Evolutionary conservation across 2,329 filamentous ascomycete species (phyloP).

Genomic region (Esteya vermicola): DNA sequence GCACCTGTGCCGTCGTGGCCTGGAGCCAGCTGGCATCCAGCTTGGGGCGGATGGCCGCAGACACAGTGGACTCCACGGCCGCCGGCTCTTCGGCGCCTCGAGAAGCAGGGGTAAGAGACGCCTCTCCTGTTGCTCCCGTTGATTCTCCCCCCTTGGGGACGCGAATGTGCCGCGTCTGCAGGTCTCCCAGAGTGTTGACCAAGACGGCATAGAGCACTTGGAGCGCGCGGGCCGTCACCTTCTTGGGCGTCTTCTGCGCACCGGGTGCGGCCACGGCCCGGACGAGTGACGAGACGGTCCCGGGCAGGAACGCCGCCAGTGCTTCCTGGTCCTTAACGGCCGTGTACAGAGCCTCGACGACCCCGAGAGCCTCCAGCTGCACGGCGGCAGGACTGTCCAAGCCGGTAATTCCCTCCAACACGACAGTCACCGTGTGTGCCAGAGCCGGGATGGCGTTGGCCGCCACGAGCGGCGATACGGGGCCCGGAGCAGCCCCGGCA

Average conservation of each 20-base stretch:
- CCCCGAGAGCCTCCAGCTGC: slow-evolving; percentile 54
- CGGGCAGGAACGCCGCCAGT: slow-evolving; percentile 74
- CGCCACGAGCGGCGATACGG: slow-evolving; percentile 30
- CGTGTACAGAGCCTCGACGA: slow-evolving; percentile 46
- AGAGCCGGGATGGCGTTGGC: slow-evolving; percentile 58
- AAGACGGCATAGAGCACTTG: slow-evolving; percentile 41
- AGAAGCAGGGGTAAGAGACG: no score
- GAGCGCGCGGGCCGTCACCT: slow-evolving; percentile 50
- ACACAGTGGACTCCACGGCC: no score
- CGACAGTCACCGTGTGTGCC: slow-evolving; percentile 67
- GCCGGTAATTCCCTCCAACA: slow-evolving; percentile 59
- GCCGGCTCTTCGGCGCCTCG: slow-evolving; percentile 7
- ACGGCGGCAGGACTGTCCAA: slow-evolving; percentile 51
- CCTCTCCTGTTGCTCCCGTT: no score
- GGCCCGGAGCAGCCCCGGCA: slow-evolving; percentile 22
- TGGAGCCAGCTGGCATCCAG: slow-evolving; percentile 51
- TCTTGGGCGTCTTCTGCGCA: slow-evolving; percentile 36
- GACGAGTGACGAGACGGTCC: slow-evolving; percentile 68
- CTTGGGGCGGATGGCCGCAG: slow-evolving; percentile 1
- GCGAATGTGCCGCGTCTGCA: slow-evolving; percentile 33
- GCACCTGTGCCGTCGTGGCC: slow-evolving; percentile 68
- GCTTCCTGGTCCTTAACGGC: slow-evolving; percentile 59
- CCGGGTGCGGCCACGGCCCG: slow-evolving; percentile 59
- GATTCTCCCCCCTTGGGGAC: slow-evolving; percentile 7
- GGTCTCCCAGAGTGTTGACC: slow-evolving; percentile 40